phyloP scores from a whole-genome alignment of 306 rosid genomes.

The Acmispon strigosus region DNA sequence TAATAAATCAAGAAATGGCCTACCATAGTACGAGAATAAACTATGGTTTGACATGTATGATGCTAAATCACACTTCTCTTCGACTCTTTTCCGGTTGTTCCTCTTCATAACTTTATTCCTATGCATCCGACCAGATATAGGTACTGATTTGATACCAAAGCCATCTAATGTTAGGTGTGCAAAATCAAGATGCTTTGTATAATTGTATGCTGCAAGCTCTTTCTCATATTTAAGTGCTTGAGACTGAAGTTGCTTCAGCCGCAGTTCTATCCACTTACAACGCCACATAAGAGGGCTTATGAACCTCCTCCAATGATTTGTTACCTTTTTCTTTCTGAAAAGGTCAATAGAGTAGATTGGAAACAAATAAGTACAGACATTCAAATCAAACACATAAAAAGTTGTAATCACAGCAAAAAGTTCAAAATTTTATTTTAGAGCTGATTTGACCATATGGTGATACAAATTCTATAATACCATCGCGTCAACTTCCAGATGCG shows the following conservation, averaged over 20 bases:
- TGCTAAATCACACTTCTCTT: slow-evolving; percentile 41
- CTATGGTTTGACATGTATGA: slow-evolving; percentile 52
- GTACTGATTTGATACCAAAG: slow-evolving; percentile 39
- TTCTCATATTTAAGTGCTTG: slow-evolving; percentile 47
- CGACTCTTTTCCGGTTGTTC: slow-evolving; percentile 62
- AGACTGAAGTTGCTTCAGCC: slow-evolving; percentile 50
- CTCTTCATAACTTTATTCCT: slow-evolving; percentile 54
- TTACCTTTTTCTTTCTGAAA: slow-evolving; percentile 56
- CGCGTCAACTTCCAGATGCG: neutral
- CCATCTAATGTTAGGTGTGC: slow-evolving; percentile 33
- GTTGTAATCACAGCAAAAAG: neutral
- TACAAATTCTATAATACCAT: neutral
- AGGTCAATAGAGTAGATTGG: slow-evolving; percentile 10
- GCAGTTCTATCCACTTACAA: slow-evolving; percentile 75
- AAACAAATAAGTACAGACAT: neutral
- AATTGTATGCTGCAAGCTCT: slow-evolving; percentile 42
- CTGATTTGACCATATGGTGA: neutral
- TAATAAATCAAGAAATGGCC: slow-evolving; percentile 3
- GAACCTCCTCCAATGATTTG: slow-evolving; percentile 66
- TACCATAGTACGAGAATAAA: slow-evolving; percentile 66
- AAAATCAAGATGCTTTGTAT: slow-evolving; percentile 31
- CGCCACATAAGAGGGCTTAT: slow-evolving; percentile 63
- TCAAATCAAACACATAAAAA: neutral
- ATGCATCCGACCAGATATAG: slow-evolving; percentile 35
- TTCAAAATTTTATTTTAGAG: neutral